Evolutionary conservation across 305 asterid genomes (phyloP), one percentile per base, ranked within the genome.

Genomic region (Solanum aculeatissimum): DNA sequence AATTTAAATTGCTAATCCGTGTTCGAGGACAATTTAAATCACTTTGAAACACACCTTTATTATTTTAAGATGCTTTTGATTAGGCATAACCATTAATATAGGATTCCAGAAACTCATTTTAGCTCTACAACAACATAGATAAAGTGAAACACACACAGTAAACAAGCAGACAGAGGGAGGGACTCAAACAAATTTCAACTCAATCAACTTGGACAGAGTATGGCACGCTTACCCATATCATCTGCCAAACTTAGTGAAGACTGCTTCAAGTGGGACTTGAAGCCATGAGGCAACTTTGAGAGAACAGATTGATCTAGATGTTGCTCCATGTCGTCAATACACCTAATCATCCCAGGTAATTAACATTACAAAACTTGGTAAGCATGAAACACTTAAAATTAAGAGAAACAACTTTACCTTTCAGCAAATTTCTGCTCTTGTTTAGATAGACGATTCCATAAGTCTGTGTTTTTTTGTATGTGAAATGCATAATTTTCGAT

Each of bases 191-290:
- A 53, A 51, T 51, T 51, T 51, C 55, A 51, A 51, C 8, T 6
- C 57, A 53, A 53, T 53, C 16, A 49, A 51, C 57, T 47, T 62
- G 23, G 45, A 84, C 69, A 15, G 62, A 11, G 47, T 79, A 32
- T 83, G 83, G 77, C 38, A 54, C 38, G 54, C 90, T 88, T 90
- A 96, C 98, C 97, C 98, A 93, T 96, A 90, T 96, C 98, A 54
- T 93, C 98, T 21, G 91, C 92, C 88, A 95, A 98, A 85, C 98
- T 93, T 63, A 90, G 94, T 29, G 93, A 89, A 83, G 98, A 96
- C 90, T 96, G 99, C 86, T 93, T 91, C 85, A 97, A 82, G 84
- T 90, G 92, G 40, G 98, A 95, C 85, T 89, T 95, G 88, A 95
- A 94, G 87, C 95, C 95, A 55, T 89, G 91, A 19, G 97, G 97